Conservation (phyloP, 306 rosid genomes). For the Geum urbanum region DNA sequence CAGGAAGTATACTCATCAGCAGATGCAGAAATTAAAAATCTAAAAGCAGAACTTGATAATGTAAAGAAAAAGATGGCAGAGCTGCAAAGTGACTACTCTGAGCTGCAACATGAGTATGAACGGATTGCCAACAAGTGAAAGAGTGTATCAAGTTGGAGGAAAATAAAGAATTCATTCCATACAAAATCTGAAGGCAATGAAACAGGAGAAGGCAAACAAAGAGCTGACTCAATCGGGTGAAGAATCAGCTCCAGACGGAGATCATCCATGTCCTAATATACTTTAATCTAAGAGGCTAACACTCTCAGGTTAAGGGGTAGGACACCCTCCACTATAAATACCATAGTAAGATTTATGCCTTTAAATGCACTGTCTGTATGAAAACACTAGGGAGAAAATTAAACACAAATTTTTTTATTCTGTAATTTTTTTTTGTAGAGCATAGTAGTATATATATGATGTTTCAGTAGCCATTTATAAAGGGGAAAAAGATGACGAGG, state of each 20-base stretch:
- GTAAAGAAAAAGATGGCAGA: slow-evolving; percentile 59
- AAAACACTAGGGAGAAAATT: neutral
- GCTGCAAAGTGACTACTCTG: slow-evolving; percentile 69
- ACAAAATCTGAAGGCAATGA: slow-evolving; percentile 49
- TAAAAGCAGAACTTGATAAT: slow-evolving; percentile 66
- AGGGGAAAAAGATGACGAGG: neutral
- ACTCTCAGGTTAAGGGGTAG: neutral
- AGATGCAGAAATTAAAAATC: slow-evolving; percentile 43
- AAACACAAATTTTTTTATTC: neutral
- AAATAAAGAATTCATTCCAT: slow-evolving; percentile 68
- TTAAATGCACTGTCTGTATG: slow-evolving; percentile 5
- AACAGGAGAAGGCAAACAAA: slow-evolving; percentile 33
- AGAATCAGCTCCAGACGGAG: slow-evolving; percentile 45
- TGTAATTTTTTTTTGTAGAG: neutral
- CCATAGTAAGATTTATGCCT: slow-evolving; percentile 17
- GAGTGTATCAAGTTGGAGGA: slow-evolving; percentile 54
- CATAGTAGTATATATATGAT: neutral
- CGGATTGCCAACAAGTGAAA: slow-evolving; percentile 47
- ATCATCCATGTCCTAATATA: slow-evolving; percentile 44
- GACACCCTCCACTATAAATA: slow-evolving; percentile 15
- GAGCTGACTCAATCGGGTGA: slow-evolving; percentile 24
- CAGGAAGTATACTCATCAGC: slow-evolving; percentile 51
- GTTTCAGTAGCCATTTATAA: neutral
- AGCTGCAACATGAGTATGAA: slow-evolving; percentile 67
- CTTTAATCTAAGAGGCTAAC: slow-evolving; percentile 4